Evolutionary conservation across 441 rosid genomes (phyloP), one percentile per base, ranked within the genome.

Genomic region (Macaranga tanarius): DNA sequence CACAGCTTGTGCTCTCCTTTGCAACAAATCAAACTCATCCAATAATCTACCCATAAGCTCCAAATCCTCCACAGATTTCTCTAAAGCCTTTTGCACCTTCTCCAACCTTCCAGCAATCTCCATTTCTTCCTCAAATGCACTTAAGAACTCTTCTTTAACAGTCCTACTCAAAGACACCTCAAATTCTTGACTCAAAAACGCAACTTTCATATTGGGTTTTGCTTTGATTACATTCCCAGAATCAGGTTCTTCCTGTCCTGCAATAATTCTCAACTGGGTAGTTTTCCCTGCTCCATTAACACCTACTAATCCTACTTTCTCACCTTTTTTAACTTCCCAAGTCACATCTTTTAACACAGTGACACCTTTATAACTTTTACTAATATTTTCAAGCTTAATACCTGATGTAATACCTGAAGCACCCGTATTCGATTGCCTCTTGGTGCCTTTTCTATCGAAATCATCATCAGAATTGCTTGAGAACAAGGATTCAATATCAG

Each of bases 231-330:
- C 97, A 59, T 88, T 89, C 12, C 99, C 99, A 25, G 92, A 84
- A 84, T 92, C 97, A 11, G 98, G 91, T 45, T 89, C 92, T 59
- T 94, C 99, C 60, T 79, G 86, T 10, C 97, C 97, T 0, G 96
- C 60, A 54, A 92, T 94, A 61, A 94, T 94, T 80, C 92, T 90
- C 84, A 92, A 71, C 84, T 94, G 98, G 58, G 97, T 94, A 40
- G 97, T 94, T 80, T 94, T 94, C 25, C 98, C 98, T 0, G 98
- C 97, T 7, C 98, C 98, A 60, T 94, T 94, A 5, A 94, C 95
- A 1, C 98, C 98, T 0, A 94, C 97, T n/a, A 94, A 73, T 12
- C 97, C 99, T 0, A 94, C 97, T 69, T 92, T 94, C 79, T 92
- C 97, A 0, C 96, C 99, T 67, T 79, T 92, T 71, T 90, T 94